Percentiles rank a stretch among this genome's conserved stretches.
Conservation (phyloP, 352 stramenopile species). For the Globisporangium acanthophoron region DNA sequence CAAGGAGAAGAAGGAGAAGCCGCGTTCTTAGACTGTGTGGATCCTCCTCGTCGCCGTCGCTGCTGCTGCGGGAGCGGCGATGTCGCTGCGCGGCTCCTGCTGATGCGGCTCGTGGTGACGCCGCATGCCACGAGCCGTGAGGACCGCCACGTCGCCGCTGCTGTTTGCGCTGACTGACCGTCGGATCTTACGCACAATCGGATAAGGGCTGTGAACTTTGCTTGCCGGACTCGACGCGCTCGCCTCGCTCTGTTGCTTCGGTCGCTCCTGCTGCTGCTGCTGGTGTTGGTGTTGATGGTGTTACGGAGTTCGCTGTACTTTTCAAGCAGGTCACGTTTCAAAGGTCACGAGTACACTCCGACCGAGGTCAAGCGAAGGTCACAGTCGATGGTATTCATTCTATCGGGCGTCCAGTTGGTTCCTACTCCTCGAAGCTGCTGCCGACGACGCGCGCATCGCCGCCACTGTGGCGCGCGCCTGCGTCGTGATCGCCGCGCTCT, state of each 20-base stretch:
- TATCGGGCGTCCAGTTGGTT: conserved; percentile 12
- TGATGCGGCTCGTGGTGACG: neutral
- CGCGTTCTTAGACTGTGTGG: conserved; percentile 90
- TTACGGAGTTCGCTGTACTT: neutral
- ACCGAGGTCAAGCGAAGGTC: no score
- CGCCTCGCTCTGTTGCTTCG: neutral
- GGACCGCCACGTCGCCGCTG: neutral
- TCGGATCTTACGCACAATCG: conserved; percentile 12
- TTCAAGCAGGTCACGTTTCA: no score
- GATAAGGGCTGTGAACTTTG: conserved; percentile 19
- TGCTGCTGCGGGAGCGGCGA: neutral
- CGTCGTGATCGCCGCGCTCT: conserved; percentile 28
- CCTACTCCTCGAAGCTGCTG: neutral
- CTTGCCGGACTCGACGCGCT: conserved; percentile 12
- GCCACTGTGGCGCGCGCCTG: conserved; percentile 19
- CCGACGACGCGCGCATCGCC: neutral
- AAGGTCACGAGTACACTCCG: no score
- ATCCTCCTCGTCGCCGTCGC: conserved; percentile 1
- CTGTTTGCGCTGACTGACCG: conserved; percentile 2
- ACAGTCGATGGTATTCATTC: neutral
- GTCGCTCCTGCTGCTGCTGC: neutral
- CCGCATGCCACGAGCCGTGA: neutral
- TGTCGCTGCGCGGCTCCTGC: neutral
- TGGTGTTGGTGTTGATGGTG: neutral
- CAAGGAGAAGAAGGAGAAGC: conserved; percentile 99